Evolutionary conservation across 495 filamentous ascomycete genomes (phyloP).

Genomic region (Collariella sp.): DNA sequence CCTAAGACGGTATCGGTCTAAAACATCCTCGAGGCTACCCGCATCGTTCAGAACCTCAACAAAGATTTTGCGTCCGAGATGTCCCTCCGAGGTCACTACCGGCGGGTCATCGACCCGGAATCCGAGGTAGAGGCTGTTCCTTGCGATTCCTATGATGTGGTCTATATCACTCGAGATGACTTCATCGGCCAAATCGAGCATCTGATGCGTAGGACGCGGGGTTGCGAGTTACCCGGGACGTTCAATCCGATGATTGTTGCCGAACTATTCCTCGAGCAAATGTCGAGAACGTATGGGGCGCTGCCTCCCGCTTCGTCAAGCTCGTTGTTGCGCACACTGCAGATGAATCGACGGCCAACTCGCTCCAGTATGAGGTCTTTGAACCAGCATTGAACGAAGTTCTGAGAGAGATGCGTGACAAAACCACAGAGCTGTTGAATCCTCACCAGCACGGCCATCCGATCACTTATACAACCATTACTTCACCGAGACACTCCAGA

Average conservation of each 20-base stretch:
- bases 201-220: constrained; percentile 25
- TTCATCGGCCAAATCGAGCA: constrained; percentile 30
- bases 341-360: constrained; percentile 24
- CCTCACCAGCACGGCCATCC: constrained; percentile 34
- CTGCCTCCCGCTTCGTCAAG: constrained; percentile 20
- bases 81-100: constrained; percentile 36
- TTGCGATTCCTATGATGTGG: neutral
- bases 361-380: constrained; percentile 25
- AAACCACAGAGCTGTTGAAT: constrained; percentile 28
- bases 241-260: constrained; percentile 41
- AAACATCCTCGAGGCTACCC: too few relatives aligned
- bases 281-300: constrained; percentile 21
- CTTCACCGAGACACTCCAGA: constrained; percentile 42
- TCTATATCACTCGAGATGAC: constrained; percentile 11
- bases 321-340: constrained; percentile 23
- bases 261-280: constrained; percentile 40
- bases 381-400: constrained; percentile 24
- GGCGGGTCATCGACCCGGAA: constrained; percentile 23
- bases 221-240: constrained; percentile 39
- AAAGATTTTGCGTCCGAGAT: constrained; percentile 49
- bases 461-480: constrained; percentile 54
- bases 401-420: constrained; percentile 16
- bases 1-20: too few relatives aligned
- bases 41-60: constrained; percentile 50
- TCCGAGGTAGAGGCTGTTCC: neutral